Conservation (phyloP, 768 basidiomycete genomes). For the Tulasnella calospora region DNA sequence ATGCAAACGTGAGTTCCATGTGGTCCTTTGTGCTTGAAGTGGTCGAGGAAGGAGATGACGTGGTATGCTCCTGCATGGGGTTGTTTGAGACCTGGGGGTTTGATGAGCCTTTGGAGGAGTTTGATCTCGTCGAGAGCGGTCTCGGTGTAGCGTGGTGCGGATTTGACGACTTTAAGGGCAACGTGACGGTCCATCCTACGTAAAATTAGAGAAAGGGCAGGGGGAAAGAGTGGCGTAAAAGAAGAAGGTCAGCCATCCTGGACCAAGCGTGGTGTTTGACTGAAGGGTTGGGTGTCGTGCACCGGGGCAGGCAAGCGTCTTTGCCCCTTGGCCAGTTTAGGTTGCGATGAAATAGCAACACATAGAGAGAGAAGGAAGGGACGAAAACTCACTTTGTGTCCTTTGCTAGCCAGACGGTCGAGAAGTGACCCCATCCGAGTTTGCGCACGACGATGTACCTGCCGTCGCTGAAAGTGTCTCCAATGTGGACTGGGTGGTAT, state of each 20-base stretch:
- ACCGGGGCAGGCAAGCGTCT: neutral
- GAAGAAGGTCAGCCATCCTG: neutral
- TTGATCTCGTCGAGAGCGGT: constrained; percentile 99
- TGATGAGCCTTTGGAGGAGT: constrained; percentile 90
- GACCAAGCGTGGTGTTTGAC: neutral
- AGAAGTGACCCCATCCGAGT: constrained; percentile 43
- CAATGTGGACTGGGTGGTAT: constrained; percentile 42
- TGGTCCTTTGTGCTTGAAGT: constrained; percentile 93
- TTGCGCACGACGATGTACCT: constrained; percentile 46
- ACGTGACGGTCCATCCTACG: constrained; percentile 89
- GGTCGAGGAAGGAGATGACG: constrained; percentile 95
- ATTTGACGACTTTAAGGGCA: constrained; percentile 98
- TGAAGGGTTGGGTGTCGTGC: neutral
- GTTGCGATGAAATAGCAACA: neutral
- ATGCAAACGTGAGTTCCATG: constrained; percentile 98
- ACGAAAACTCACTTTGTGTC: constrained; percentile 27
- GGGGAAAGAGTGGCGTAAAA: constrained; percentile 15
- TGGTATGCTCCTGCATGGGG: constrained; percentile 86
- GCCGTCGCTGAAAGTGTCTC: constrained; percentile 41
- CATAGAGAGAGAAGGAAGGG: neutral
- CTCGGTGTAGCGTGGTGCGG: constrained; percentile 93
- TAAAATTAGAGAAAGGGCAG: neutral
- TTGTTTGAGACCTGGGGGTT: constrained; percentile 49
- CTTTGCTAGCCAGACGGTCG: constrained; percentile 35
- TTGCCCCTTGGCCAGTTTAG: neutral